Evolutionary conservation across 2,329 filamentous ascomycete species (phyloP), one percentile per base, ranked within the genome.

Genomic region (Ophiosphaerella korrae): DNA sequence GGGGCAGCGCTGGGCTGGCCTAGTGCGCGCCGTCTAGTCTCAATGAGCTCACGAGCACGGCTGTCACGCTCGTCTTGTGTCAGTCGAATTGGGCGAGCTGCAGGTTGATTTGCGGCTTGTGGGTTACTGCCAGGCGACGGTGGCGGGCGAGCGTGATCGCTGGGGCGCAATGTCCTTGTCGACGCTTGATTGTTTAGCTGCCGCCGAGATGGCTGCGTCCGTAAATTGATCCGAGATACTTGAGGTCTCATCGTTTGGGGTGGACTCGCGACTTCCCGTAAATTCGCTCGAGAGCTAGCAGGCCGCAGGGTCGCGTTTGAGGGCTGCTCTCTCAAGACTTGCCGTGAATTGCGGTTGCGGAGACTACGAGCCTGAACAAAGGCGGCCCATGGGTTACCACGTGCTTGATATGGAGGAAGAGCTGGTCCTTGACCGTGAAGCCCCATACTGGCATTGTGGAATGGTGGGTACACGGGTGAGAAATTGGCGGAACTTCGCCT

Each of bases 231-330:
- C 11, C 74, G 66, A 23, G 74, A 76, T 6, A 62, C 50, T 51
- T 74, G 73, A 24, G 70, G 53, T 32, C 74, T 63, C 42, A 73
- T 61, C 8, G 49, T 49, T 53, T 64, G 70, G 11, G 59, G 57
- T 16, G 58, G 64, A 32, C 48, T 55, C n/a, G 51, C 53, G 14
- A 38, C 47, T 40, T 76, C 73, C 40, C 67, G 66, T 3, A 75
- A 57, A 32, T 70, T 73, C 2, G 64, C 67, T 21, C 70, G 67
- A 44, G 72, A 74, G 40, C 53, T 67, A 5, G 60, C 58, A 23
- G 72, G 60, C 35, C 72, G 62, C 16, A 75, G 52, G 7, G 72
- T 75, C 16, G 71, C 73, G 8, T 66, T 72, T 7, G 74, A 75
- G 12, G 72, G 68, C 54, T 75, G 72, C 14, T 75, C 73, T 45